Percentiles rank a stretch among this genome's conserved stretches.
These are phyloP conservation scores for Colletotrichum orbiculare DNA, from an alignment of 2,329 filamentous ascomycete genomes.

Conservation along the genomic window DNA sequence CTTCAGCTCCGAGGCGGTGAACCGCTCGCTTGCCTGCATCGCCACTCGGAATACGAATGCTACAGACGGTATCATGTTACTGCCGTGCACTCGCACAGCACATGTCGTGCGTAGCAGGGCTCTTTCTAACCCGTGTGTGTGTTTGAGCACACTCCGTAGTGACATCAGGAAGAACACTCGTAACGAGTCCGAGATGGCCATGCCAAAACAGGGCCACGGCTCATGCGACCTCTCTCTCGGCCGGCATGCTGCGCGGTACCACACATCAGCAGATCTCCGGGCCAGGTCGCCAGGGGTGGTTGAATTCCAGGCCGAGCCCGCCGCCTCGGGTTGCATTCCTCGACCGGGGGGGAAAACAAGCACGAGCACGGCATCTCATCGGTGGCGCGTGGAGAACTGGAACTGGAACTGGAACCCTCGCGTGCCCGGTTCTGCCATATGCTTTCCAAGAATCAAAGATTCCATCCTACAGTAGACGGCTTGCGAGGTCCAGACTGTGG, in stretches of 20 bases:
- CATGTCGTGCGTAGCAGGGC: background rate
- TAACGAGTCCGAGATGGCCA: background rate
- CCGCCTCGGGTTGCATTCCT: conserved; percentile 23
- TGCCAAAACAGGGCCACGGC: conserved; percentile 13
- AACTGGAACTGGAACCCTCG: background rate
- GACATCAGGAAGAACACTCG: background rate
- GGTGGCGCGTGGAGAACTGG: conserved; percentile 23
- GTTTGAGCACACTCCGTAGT: background rate
- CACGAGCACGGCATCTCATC: background rate
- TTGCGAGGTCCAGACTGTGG: conserved; percentile 14
- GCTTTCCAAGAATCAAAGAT: conserved; percentile 10
- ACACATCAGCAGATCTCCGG: conserved; percentile 17
- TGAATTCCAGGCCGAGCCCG: conserved; percentile 22
- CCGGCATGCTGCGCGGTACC: background rate
- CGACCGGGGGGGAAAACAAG: conserved; percentile 18
- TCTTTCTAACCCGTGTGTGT: background rate
- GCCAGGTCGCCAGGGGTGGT: conserved; percentile 8
- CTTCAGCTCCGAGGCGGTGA: background rate
- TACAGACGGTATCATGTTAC: conserved; percentile 2
- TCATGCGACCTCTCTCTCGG: conserved; percentile 16
- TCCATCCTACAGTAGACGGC: too few relatives aligned
- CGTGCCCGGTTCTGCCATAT: background rate
- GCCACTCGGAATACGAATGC: background rate
- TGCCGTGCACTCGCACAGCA: conserved; percentile 15
- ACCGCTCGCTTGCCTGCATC: background rate